These are phyloP conservation scores for Candida sojae DNA, from an alignment of 1,139 yeast species.

Conservation along the genomic window DNA sequence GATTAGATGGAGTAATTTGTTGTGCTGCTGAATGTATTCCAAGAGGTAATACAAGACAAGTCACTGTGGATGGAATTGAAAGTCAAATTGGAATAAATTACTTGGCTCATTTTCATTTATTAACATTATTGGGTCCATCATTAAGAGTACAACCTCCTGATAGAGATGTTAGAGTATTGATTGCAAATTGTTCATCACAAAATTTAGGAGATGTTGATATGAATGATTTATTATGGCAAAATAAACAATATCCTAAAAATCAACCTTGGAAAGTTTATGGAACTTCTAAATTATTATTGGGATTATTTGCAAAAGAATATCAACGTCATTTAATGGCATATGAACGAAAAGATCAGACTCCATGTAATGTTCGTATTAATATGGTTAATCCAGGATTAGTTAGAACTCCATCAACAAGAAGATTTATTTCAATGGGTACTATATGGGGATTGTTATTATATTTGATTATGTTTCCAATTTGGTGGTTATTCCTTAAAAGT, in stretches of 20 bases:
- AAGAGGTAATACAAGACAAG: constrained; percentile 52
- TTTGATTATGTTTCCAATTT: constrained; percentile 70
- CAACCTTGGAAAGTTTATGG: constrained; percentile 81
- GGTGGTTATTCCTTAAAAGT: constrained; percentile 80
- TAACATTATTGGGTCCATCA: constrained; percentile 78
- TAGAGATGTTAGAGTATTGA: constrained; percentile 80
- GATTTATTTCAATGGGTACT: constrained; percentile 77
- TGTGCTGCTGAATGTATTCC: constrained; percentile 87
- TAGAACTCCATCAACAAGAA: constrained; percentile 83
- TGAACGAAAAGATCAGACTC: constrained; percentile 66
- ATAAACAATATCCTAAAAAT: constrained; percentile 57
- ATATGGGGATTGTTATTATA: constrained; percentile 70
- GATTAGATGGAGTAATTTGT: constrained; percentile 86
- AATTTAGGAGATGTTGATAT: constrained; percentile 67
- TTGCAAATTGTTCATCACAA: constrained; percentile 77
- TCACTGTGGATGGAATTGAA: constrained; percentile 82
- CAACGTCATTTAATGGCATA: constrained; percentile 62
- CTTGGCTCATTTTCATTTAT: constrained; percentile 74
- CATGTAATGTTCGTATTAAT: constrained; percentile 69
- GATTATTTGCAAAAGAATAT: constrained; percentile 72
- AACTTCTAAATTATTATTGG: constrained; percentile 73
- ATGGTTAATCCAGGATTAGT: constrained; percentile 90
- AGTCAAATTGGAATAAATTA: constrained; percentile 82
- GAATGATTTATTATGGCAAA: constrained; percentile 67
- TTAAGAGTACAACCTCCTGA: constrained; percentile 89